Evolutionary conservation across 768 basidiomycete genomes (phyloP), one percentile per base, ranked within the genome.

Genomic region (Leucosporidium yakuticum): DNA sequence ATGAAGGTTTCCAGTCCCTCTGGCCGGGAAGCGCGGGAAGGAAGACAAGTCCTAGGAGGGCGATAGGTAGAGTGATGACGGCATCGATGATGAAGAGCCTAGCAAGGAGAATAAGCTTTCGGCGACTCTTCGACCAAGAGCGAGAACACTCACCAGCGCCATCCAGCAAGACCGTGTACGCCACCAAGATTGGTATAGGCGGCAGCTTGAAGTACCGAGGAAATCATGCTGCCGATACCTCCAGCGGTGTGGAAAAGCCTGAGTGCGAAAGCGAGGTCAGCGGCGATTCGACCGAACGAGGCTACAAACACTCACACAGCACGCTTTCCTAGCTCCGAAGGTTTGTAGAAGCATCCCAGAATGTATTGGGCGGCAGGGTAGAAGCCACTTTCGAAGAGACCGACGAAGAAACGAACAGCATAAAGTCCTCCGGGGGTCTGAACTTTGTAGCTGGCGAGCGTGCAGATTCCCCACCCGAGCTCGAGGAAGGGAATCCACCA

Each of bases 21-120:
- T 62, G 60, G 5, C 60, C 70, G 17, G 73, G 73, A 9, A 68
- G 62, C 19, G 67, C 65, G 4, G 75, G 74, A 55, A 70, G 73
- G 65, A 74, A 69, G 64, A 74, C 62, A 61, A 74, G 66, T 0
- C 64, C 74, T 15, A 60, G 21, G 20, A 73, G 63, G 12, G 73
- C 73, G 47, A 74, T 70, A 9, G 74, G 71, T 3, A 72, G 36
- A 27, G 65, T 64, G 54, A 66, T 67, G 54, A 74, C 36, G 39
- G 51, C 62, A 36, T 63, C 62, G 23, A 63, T 55, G 53, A 63
- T 63, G 62, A 63, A 63, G 25, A 62, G 51, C 61, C 62, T 44
- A 15, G 2, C 11, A 44, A 15, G 39, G 8, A 44, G 14, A 44
- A 15, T 44, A 15, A 44, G 39, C 39, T 44, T 7, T 7, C 14